Conservation (phyloP, 257 asterid genomes). For the Penstemon barbatus region DNA sequence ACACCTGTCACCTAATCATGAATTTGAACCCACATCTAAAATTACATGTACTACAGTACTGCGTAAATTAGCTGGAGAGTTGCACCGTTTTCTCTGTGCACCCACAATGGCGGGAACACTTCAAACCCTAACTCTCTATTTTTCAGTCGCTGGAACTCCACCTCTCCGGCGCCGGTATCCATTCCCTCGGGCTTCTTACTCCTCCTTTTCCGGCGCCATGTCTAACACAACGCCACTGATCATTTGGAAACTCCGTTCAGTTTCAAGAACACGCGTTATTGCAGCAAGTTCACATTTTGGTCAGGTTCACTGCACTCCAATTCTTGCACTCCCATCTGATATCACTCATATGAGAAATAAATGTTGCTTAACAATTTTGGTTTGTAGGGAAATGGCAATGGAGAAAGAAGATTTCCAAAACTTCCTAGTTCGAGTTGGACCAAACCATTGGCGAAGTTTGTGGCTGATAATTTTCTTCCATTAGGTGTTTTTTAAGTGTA, state of each 20-base stretch:
- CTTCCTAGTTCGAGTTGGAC: slow-evolving; percentile 41
- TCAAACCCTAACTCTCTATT: slow-evolving; percentile 31
- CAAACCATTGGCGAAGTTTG: slow-evolving; percentile 49
- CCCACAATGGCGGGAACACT: slow-evolving; percentile 54
- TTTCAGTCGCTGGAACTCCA: slow-evolving; percentile 35
- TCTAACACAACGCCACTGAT: slow-evolving; percentile 15
- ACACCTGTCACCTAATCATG: no score
- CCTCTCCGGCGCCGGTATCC: slow-evolving; percentile 25
- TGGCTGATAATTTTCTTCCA: slow-evolving; percentile 71
- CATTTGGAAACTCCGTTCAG: slow-evolving; percentile 33
- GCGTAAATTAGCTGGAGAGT: no score
- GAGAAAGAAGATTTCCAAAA: slow-evolving; percentile 34
- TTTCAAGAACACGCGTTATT: slow-evolving; percentile 35
- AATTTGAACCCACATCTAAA: no score
- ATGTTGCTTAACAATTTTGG: neutral
- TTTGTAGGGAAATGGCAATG: slow-evolving; percentile 58
- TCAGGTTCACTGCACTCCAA: slow-evolving; percentile 42
- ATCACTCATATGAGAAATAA: neutral
- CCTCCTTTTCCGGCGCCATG: slow-evolving; percentile 21
- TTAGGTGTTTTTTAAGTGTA: slow-evolving; percentile 45
- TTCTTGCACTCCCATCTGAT: slow-evolving; percentile 3
- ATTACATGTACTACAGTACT: no score
- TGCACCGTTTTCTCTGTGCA: no score
- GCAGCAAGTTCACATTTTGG: slow-evolving; percentile 42
- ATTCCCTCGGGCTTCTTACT: slow-evolving; percentile 6